Base-by-base conservation (phyloP, 2,329 filamentous ascomycete species). In the Curvularia eragrostidis region DNA sequence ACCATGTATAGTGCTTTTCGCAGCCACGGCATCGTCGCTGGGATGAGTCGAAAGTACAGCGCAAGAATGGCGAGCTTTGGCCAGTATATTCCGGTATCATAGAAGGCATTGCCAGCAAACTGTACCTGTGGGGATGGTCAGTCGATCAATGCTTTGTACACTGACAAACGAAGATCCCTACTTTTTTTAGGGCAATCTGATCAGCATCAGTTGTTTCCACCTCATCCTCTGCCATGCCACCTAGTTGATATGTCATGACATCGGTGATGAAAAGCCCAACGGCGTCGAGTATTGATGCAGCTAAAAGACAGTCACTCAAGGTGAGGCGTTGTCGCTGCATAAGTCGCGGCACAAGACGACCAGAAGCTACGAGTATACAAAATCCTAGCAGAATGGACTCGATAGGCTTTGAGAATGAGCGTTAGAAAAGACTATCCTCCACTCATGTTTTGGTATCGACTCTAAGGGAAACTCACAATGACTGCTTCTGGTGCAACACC, bases 241-340 rank as follows among this genome's bases (percentile, higher is more conserved):
- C 65, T 56, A 48, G 58, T 24, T 53, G 46, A 23, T 68, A 68
- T 26, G 65, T 68, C 58, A 68, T 50, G 10, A 58, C 48, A 52
- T 68, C 65, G 48, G 64, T 68, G 15, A 54, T 43, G 52, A 68
- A 64, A 3, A 68, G 61, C 5, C 58, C 65, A 4, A 68, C 36
- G 3, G 59, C 54, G 44, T 68, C 59, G 38, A 62, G 26, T 13
- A 67, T 56, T 3, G 64, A 65, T 18, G 58, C 62, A 26, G 67
- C 59, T 21, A 68, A 6, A 12, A 68, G 62, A 15, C 44, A 55
- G 36, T 68, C 65, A 48, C 65, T 67, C 23, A 56, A 7, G 3
- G 64, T 68, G 1, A 53, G 62, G 26, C 34, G 36, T 18, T 64
- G 62, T 26, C 59, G 59, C 24, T 65, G 62, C 9, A 65, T 1